Evolutionary conservation across 106 monocot species (phyloP).

Genomic region (Dioscorea dumetorum): DNA sequence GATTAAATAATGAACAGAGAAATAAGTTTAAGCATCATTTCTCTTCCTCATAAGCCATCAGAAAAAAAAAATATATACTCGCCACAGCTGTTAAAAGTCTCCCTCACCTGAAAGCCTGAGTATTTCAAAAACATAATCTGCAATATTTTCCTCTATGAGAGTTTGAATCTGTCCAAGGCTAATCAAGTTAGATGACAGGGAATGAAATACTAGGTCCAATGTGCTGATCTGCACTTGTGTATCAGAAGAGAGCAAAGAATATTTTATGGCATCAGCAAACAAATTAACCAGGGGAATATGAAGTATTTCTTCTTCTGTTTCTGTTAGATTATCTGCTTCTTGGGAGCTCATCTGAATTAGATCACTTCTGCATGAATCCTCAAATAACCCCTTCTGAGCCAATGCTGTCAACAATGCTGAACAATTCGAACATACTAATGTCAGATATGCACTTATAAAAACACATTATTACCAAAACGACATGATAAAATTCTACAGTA

Average conservation of each 20-base stretch:
- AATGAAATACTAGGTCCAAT: slow-evolving; percentile 67
- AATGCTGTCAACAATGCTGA: slow-evolving; percentile 77
- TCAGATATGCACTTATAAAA: background rate
- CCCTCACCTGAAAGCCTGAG: slow-evolving; percentile 79
- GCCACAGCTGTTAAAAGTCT: no score
- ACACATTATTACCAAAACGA: background rate
- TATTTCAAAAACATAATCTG: slow-evolving; percentile 93
- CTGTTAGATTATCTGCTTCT: slow-evolving; percentile 23
- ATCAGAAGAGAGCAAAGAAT: slow-evolving; percentile 82
- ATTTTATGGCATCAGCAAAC: slow-evolving; percentile 88
- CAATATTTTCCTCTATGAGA: slow-evolving; percentile 74
- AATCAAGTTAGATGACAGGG: slow-evolving; percentile 34
- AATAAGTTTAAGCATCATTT: no score
- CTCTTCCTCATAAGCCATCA: no score
- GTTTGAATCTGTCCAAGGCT: slow-evolving; percentile 28
- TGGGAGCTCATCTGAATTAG: background rate
- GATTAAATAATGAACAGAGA: background rate
- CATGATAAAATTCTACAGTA: no score
- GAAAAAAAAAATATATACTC: no score
- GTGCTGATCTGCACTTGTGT: slow-evolving; percentile 63
- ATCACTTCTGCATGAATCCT: slow-evolving; percentile 23
- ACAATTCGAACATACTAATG: slow-evolving; percentile 1
- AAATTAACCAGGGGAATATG: slow-evolving; percentile 36
- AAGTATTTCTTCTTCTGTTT: slow-evolving; percentile 13
- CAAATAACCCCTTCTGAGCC: slow-evolving; percentile 37